phyloP scores from a whole-genome alignment of 345 rosid genomes.

The Excoecaria cochinchinensis region DNA sequence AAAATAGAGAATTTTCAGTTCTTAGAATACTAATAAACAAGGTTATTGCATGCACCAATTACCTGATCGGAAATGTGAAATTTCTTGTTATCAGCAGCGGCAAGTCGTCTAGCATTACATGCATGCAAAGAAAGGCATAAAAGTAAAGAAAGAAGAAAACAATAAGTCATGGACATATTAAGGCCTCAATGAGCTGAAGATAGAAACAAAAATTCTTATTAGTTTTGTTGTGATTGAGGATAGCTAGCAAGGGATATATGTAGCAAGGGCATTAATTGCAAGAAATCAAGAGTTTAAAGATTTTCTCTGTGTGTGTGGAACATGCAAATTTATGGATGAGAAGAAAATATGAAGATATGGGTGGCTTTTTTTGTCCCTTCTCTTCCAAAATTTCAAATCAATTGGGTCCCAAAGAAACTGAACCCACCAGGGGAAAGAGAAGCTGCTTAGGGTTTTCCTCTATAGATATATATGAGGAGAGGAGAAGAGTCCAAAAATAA shows the following conservation, averaged over 20 bases:
- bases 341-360: constrained; percentile 41
- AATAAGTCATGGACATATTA: constrained; percentile 33
- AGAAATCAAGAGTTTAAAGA: constrained; percentile 28
- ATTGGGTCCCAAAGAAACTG: constrained; percentile 32
- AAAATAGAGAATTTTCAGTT: too few relatives aligned
- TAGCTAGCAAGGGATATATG: constrained; percentile 15
- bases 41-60: background rate
- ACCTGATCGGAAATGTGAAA: constrained; percentile 34
- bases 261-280: constrained; percentile 48
- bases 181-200: background rate
- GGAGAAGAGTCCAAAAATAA: constrained; percentile 23
- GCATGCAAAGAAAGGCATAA: constrained; percentile 40
- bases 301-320: constrained; percentile 26
- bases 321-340: constrained; percentile 57
- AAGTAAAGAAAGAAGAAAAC: constrained; percentile 34
- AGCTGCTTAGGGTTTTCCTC: constrained; percentile 7
- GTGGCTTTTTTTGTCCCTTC: constrained; percentile 42
- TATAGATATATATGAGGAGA: constrained; percentile 11
- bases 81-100: constrained; percentile 23
- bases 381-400: constrained; percentile 26
- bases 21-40: too few relatives aligned
- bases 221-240: background rate
- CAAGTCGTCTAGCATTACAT: constrained; percentile 50
- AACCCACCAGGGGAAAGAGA: constrained; percentile 33
- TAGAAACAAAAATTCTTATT: background rate